phyloP scores from a whole-genome alignment of 1,139 yeast species.

The Suhomyces choctaworum region DNA sequence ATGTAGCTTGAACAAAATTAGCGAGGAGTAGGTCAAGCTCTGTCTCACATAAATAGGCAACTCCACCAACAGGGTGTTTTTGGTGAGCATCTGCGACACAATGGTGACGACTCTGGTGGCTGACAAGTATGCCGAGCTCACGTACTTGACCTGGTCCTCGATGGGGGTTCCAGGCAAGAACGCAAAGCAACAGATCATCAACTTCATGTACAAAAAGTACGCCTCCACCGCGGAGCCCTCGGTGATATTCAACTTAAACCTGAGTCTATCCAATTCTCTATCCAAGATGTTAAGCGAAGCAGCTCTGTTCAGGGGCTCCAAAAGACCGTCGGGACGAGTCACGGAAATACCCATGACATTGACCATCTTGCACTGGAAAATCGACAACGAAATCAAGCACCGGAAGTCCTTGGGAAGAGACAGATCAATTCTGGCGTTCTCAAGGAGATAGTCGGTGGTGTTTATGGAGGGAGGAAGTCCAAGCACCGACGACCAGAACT shows the following conservation, averaged over 20 bases:
- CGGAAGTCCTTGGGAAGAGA: slow-evolving; percentile 71
- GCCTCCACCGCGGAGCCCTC: slow-evolving; percentile 72
- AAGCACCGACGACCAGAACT: slow-evolving; percentile 84
- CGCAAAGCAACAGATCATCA: slow-evolving; percentile 86
- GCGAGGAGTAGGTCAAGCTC: slow-evolving; percentile 77
- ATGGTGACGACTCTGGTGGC: slow-evolving; percentile 83
- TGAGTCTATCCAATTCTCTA: slow-evolving; percentile 72
- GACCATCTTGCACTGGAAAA: slow-evolving; percentile 81
- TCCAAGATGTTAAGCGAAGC: slow-evolving; percentile 75
- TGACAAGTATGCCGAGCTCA: slow-evolving; percentile 75
- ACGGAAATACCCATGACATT: slow-evolving; percentile 88
- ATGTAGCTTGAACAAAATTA: slow-evolving; percentile 78
- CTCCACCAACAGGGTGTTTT: slow-evolving; percentile 71
- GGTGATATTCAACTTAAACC: slow-evolving; percentile 60
- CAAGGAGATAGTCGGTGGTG: slow-evolving; percentile 80
- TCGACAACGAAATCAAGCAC: slow-evolving; percentile 69
- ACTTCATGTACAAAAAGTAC: slow-evolving; percentile 72
- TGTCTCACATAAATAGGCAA: slow-evolving; percentile 87
- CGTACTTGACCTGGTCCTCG: slow-evolving; percentile 84
- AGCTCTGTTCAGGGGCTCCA: slow-evolving; percentile 82
- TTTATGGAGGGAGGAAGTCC: slow-evolving; percentile 84
- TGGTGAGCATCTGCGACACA: slow-evolving; percentile 61
- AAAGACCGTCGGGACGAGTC: slow-evolving; percentile 85
- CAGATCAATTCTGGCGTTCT: slow-evolving; percentile 71
- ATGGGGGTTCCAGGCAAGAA: slow-evolving; percentile 89